Evolutionary conservation across 805 yeast genomes (phyloP), one percentile per base, ranked within the genome.

Genomic region (Candida jianshihensis): DNA sequence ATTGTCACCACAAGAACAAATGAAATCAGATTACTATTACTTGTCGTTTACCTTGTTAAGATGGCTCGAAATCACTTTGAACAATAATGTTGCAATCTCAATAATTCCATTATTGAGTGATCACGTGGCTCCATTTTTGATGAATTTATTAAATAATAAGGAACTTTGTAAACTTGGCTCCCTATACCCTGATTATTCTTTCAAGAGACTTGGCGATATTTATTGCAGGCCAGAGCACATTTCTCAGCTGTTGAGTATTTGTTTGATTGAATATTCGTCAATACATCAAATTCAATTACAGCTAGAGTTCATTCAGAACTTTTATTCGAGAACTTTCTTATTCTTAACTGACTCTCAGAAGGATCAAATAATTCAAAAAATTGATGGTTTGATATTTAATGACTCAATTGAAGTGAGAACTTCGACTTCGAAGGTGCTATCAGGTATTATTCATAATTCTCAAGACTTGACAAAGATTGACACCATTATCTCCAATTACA

Each of bases 81-180:
- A 62, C 30, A 70, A 84, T 1, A 70, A 81, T 2, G 66, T 70
- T 30, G 75, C 81, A 1, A 53, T 66, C 0, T 60, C 75, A 8
- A 55, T 82, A 28, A 69, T 74, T 30, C 75, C 75, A 4, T 70
- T 73, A 37, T 58, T 81, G 26, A 54, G 64, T 9, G 56, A 63
- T 3, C 62, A 72, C 35, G 67, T 88, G 20, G 57, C 86, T 1
- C 95, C 96, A 19, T 78, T 84, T 42, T 61, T 87, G 38, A 63
- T 85, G 49, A 64, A 70, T 14, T 60, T 87, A 32, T 73, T 78
- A 35, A 71, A 68, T 31, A 71, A 83, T 65, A 78, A 85, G 41
- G 97, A 90, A 42, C 85, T 85, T 12, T 83, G 94, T 46, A 85
- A 82, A 45, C 57, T 83, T 38, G 80, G 81, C 0, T 70, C 70